A percentile compares a stretch with the other conserved stretches of the same genome.
Evolutionary conservation across 2,329 filamentous ascomycete genomes (phyloP).

Genomic region (Ascochyta koolunga): DNA sequence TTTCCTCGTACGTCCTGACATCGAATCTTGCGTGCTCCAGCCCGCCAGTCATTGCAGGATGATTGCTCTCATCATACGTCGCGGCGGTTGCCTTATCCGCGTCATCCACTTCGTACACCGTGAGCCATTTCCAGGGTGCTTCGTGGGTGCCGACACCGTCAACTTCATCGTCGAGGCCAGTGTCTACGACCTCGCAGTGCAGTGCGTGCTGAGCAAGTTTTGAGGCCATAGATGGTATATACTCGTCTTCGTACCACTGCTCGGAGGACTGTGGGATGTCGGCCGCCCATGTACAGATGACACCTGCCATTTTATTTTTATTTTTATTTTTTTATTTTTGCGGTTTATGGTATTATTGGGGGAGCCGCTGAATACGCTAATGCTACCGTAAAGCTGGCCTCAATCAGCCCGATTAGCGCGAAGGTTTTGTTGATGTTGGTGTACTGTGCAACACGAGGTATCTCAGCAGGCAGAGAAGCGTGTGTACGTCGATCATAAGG

Average conservation of each 20-base stretch:
- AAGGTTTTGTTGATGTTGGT: background rate
- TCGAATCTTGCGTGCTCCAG: conserved; percentile 10
- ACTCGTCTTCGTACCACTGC: conserved; percentile 25
- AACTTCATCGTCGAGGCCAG: conserved; percentile 7
- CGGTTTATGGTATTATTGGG: background rate
- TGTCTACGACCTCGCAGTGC: conserved; percentile 13
- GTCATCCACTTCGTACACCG: conserved; percentile 15
- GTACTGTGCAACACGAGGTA: background rate
- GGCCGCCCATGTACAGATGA: conserved; percentile 27
- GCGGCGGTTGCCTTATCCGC: background rate
- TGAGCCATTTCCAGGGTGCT: conserved; percentile 18
- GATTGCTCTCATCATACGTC: conserved; percentile 5
- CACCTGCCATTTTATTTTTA: conserved; percentile 25
- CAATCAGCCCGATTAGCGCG: background rate
- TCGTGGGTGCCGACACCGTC: conserved; percentile 12
- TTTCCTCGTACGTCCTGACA: conserved; percentile 6
- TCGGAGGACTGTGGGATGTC: conserved; percentile 18
- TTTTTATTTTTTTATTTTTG: no score
- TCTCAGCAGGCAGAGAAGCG: background rate
- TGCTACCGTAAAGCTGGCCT: background rate
- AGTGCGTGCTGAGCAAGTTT: conserved; percentile 15
- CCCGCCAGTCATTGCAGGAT: background rate
- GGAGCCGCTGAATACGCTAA: background rate
- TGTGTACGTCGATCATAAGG: conserved; percentile 1
- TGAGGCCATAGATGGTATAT: conserved; percentile 11